Percentiles rank a stretch among this genome's conserved stretches.
Conservation (phyloP, 2,329 filamentous ascomycete genomes). For the Pseudogymnoascus sp. region DNA sequence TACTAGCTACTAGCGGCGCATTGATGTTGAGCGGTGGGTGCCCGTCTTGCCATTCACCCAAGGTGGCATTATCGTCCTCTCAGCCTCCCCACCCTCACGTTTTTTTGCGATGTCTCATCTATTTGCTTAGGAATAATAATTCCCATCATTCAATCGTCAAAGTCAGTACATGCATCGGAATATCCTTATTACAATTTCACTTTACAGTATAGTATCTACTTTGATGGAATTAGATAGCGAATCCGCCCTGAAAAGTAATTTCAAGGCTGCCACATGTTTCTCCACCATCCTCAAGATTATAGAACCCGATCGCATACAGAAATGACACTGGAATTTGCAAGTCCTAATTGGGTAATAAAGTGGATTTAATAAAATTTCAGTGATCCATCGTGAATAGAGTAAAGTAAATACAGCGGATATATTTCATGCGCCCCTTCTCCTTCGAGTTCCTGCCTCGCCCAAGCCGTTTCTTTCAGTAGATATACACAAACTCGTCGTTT, state of each 20-base stretch:
- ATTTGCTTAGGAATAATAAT: not conserved
- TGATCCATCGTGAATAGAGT: not conserved
- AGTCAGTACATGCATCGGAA: not conserved
- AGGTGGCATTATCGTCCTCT: too few relatives aligned
- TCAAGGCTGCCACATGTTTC: not conserved
- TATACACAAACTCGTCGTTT: constrained; percentile 62
- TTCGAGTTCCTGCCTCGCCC: not conserved
- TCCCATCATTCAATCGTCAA: not conserved
- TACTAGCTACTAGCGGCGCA: not conserved
- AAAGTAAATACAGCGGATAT: not conserved
- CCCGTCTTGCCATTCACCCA: not conserved
- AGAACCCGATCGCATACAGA: not conserved
- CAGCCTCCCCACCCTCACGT: too few relatives aligned
- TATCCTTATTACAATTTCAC: not conserved
- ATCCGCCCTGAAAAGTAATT: not conserved
- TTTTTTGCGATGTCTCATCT: too few relatives aligned
- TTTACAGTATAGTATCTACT: not conserved
- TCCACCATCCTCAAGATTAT: not conserved
- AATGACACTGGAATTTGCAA: not conserved
- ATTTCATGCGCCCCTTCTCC: not conserved
- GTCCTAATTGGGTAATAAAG: not conserved
- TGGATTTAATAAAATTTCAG: not conserved
- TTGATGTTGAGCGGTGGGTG: not conserved
- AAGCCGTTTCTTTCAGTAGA: constrained; percentile 36
- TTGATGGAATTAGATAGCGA: not conserved